These are phyloP conservation scores for Withania somnifera DNA, from an alignment of 305 asterid species.

Conservation along the genomic window DNA sequence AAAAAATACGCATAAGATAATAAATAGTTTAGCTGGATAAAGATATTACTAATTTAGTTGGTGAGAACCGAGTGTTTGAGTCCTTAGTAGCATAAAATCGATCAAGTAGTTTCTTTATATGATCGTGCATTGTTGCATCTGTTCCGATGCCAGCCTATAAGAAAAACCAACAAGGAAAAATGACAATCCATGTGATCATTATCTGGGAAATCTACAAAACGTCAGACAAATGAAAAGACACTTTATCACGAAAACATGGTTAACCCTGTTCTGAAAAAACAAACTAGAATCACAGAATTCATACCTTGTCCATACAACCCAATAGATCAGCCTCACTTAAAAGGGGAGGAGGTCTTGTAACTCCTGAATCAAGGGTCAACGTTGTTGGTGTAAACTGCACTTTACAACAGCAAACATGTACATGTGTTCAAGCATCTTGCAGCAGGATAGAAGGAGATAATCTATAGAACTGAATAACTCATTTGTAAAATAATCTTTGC, in stretches of 20 bases:
- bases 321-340: conserved; percentile 95
- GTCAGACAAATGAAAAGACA: neutral
- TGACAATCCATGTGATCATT: conserved; percentile 6
- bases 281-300: neutral
- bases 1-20: neutral
- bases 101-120: conserved; percentile 94
- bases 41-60: conserved; percentile 78
- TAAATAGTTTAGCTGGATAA: neutral
- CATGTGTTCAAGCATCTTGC: neutral
- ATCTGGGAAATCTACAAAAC: neutral
- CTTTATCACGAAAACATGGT: neutral
- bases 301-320: conserved; percentile 92
- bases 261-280: conserved; percentile 2
- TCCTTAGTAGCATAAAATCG: conserved; percentile 90
- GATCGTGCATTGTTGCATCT: conserved; percentile 99
- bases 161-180: conserved; percentile 7
- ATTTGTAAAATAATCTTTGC: neutral
- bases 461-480: neutral
- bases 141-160: conserved; percentile 89
- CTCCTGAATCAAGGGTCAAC: conserved; percentile 91
- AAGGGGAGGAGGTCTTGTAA: conserved; percentile 94
- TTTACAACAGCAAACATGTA: neutral
- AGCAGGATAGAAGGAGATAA: neutral
- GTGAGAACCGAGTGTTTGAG: conserved; percentile 68
- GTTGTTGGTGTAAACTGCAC: conserved; percentile 80